A percentile compares a stretch with the other conserved stretches of the same genome.
Evolutionary conservation across 2,329 filamentous ascomycete species (phyloP).

Genomic region (Botrytis pseudocinerea): DNA sequence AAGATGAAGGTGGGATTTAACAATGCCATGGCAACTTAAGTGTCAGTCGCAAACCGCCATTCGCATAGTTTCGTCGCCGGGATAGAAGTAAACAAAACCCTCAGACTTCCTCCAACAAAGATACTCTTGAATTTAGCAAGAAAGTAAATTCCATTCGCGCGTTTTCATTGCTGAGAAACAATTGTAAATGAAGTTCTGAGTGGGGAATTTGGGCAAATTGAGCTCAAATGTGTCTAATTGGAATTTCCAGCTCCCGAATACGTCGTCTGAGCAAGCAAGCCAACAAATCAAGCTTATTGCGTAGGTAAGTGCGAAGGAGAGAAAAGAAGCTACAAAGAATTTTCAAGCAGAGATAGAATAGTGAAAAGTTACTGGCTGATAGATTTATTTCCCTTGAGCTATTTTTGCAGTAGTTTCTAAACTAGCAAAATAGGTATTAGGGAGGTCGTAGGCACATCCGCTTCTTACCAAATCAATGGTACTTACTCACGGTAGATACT

Average conservation of each 20-base stretch:
- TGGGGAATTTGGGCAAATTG: slow-evolving; percentile 22
- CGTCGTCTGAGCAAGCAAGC: background rate
- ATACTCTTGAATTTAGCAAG: slow-evolving; percentile 14
- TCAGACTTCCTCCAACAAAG: slow-evolving; percentile 15
- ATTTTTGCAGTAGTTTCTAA: background rate
- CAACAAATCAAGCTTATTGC: slow-evolving; percentile 11
- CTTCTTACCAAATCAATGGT: background rate
- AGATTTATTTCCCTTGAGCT: background rate
- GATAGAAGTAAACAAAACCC: slow-evolving; percentile 4
- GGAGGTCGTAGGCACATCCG: background rate
- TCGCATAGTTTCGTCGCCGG: slow-evolving; percentile 11
- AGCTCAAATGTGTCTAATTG: slow-evolving; percentile 22
- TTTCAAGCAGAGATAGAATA: background rate
- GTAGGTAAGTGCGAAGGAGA: background rate
- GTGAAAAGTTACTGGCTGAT: background rate
- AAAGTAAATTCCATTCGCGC: slow-evolving; percentile 17
- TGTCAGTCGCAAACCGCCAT: slow-evolving; percentile 22
- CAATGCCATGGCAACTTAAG: slow-evolving; percentile 55
- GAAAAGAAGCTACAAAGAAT: background rate
- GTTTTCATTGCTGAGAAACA: slow-evolving; percentile 23
- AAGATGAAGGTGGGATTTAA: slow-evolving; percentile 79
- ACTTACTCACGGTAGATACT: background rate
- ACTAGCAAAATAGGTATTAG: background rate
- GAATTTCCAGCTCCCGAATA: slow-evolving; percentile 6
- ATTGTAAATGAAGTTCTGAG: background rate